Conservation (phyloP, 2,329 filamentous ascomycete genomes). For the Arachnomyces sp. region DNA sequence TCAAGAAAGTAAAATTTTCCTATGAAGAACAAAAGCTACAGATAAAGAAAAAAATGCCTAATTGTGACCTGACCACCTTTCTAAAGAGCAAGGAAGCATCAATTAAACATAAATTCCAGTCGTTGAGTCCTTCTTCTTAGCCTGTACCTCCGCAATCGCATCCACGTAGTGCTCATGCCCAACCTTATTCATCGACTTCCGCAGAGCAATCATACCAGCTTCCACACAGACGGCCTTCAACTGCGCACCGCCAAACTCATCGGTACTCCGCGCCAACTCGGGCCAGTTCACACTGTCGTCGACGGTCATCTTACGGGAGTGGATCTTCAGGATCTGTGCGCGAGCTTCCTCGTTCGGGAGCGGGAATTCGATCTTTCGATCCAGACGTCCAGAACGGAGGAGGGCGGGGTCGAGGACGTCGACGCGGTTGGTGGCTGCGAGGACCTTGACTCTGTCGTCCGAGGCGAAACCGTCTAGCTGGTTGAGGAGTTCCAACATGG, state of each 20-base stretch:
- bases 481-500: conserved; percentile 97
- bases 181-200: conserved; percentile 92
- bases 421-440: conserved; percentile 89
- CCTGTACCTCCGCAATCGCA: conserved; percentile 85
- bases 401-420: conserved; percentile 90
- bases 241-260: conserved; percentile 97
- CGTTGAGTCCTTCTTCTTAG: conserved; percentile 78
- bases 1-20: conserved; percentile 1
- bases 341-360: conserved; percentile 95
- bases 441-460: conserved; percentile 91
- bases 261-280: conserved; percentile 89
- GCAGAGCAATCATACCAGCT: conserved; percentile 96
- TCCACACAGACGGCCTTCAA: conserved; percentile 98
- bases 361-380: conserved; percentile 97
- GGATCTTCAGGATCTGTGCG: conserved; percentile 94
- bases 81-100: conserved; percentile 3
- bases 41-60: conserved; percentile 7
- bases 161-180: conserved; percentile 98
- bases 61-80: not conserved
- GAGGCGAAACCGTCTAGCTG: conserved; percentile 97
- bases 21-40: conserved; percentile 9
- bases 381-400: conserved; percentile 82
- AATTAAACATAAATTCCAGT: conserved; percentile 38
- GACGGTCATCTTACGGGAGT: conserved; percentile 97
- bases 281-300: conserved; percentile 91